A percentile compares a stretch with the other conserved stretches of the same genome.
Conservation (phyloP, 768 basidiomycete genomes). For the Neoboletus subvelutipes region DNA sequence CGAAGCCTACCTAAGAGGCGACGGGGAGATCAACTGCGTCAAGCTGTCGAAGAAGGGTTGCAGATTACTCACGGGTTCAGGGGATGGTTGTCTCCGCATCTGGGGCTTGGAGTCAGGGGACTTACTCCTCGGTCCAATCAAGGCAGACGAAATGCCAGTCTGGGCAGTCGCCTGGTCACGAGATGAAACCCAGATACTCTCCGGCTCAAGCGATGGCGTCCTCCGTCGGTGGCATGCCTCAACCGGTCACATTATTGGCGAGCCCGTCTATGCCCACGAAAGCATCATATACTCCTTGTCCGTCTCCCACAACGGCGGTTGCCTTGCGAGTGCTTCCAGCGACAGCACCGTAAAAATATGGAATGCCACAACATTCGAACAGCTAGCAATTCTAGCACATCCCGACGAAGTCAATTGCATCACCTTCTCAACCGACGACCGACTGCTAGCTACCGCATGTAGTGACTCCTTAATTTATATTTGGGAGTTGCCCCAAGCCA, state of each 20-base stretch:
- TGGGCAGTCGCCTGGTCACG: conserved; percentile 34
- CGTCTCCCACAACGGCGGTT: conserved; percentile 29
- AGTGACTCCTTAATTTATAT: conserved; percentile 30
- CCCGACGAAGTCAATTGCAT: conserved; percentile 29
- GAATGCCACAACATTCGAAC: conserved; percentile 27
- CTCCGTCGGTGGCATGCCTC: conserved; percentile 27
- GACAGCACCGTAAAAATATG: conserved; percentile 31
- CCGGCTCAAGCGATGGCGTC: conserved; percentile 23
- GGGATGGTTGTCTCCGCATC: conserved; percentile 29
- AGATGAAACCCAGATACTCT: conserved; percentile 28
- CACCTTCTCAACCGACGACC: conserved; percentile 31
- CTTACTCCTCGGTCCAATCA: conserved; percentile 28
- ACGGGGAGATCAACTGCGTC: conserved; percentile 29
- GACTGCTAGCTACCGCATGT: conserved; percentile 33
- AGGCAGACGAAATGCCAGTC: conserved; percentile 20
- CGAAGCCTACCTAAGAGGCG: conserved; percentile 22
- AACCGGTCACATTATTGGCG: conserved; percentile 23
- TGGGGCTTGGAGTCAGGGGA: conserved; percentile 29
- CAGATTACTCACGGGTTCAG: conserved; percentile 30
- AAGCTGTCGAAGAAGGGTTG: conserved; percentile 26
- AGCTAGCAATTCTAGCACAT: conserved; percentile 23
- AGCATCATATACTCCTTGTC: conserved; percentile 30
- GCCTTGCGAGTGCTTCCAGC: conserved; percentile 30
- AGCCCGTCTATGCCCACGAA: conserved; percentile 22
- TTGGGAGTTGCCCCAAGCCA: conserved; percentile 32